A percentile compares a stretch with the other conserved stretches of the same genome.
phyloP scores from a whole-genome alignment of 2,329 filamentous ascomycete genomes.

The Phaeosphaeriaceae sp. region DNA sequence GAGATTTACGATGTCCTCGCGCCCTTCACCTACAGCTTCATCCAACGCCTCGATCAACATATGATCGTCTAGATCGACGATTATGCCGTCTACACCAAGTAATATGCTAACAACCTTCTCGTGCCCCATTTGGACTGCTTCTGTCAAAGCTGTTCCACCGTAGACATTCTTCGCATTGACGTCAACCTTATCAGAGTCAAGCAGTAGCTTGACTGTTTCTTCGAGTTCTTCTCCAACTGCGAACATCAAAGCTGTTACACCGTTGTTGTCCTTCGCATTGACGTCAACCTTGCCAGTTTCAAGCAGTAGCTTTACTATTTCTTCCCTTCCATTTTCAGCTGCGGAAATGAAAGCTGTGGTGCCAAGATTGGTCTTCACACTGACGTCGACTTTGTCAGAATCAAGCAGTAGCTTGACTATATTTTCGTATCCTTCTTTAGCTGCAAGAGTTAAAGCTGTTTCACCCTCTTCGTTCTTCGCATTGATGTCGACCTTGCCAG shows the following conservation, averaged over 20 bases:
- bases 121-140: neutral
- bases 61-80: neutral
- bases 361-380: neutral
- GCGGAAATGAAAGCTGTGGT: neutral
- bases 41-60: neutral
- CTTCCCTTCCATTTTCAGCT: neutral
- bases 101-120: neutral
- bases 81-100: neutral
- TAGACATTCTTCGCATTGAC: neutral
- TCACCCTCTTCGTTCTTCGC: neutral
- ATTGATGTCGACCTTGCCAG: neutral
- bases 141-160: neutral
- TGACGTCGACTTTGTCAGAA: neutral
- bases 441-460: neutral
- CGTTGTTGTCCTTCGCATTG: neutral
- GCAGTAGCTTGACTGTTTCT: too few species aligned
- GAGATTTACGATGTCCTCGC: neutral
- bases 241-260: neutral
- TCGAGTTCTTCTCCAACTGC: too few species aligned
- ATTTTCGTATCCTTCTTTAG: neutral
- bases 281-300: neutral
- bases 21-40: neutral
- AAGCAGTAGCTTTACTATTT: too few species aligned
- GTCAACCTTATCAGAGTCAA: too few species aligned
- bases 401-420: neutral